phyloP scores from a whole-genome alignment of 805 yeast genomes.

The Spencermartinsiella europaea region DNA sequence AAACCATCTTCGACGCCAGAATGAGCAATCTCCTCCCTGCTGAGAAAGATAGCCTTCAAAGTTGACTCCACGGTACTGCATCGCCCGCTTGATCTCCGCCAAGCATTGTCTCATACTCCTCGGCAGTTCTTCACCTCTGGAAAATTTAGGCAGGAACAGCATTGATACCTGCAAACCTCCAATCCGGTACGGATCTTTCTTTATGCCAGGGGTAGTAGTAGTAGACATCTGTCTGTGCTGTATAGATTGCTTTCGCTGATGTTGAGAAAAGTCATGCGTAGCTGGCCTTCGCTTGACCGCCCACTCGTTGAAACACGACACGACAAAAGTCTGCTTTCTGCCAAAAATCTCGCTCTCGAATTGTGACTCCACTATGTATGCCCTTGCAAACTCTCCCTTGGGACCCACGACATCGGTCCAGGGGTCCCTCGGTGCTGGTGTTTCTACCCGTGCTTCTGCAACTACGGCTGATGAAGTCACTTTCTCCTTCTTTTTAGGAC shows the following conservation, averaged over 20 bases:
- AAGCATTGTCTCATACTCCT: constrained; percentile 40
- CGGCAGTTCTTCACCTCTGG: constrained; percentile 38
- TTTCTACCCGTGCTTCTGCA: not conserved
- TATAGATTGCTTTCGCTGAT: not conserved
- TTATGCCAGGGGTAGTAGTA: constrained; percentile 1
- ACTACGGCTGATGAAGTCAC: constrained; percentile 6
- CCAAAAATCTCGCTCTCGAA: constrained; percentile 55
- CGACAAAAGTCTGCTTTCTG: constrained; percentile 42
- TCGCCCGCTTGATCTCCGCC: constrained; percentile 29
- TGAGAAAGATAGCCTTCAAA: constrained; percentile 68
- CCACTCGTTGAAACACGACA: constrained; percentile 83
- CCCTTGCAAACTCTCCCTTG: constrained; percentile 54
- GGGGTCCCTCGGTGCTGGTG: constrained; percentile 6
- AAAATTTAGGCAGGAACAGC: constrained; percentile 54
- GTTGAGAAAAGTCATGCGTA: not conserved
- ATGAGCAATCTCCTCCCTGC: constrained; percentile 83
- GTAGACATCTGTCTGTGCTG: too few relatives aligned
- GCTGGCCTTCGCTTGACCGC: not conserved
- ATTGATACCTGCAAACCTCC: constrained; percentile 51
- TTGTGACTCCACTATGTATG: constrained; percentile 58
- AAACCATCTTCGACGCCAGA: constrained; percentile 69
- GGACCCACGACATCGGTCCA: constrained; percentile 18
- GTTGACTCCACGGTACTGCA: constrained; percentile 5
- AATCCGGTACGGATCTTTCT: constrained; percentile 32
- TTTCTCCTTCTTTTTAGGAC: constrained; percentile 14